phyloP scores from a whole-genome alignment of 805 yeast genomes.

The Saccharomycopsis oosterbeekiorum region DNA sequence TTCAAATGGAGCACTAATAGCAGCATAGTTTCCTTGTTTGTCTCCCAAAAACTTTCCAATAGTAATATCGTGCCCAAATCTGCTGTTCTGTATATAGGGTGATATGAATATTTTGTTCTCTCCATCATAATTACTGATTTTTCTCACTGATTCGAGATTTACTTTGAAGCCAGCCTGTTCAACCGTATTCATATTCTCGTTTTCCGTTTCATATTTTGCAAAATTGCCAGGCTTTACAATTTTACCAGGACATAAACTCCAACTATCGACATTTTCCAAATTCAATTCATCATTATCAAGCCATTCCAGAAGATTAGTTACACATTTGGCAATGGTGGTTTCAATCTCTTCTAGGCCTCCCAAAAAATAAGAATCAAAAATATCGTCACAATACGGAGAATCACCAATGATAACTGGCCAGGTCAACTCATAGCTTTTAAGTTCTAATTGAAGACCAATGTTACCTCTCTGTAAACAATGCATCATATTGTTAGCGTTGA shows the following conservation, averaged over 20 bases:
- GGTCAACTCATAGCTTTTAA: conserved; percentile 8
- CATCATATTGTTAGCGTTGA: conserved; percentile 28
- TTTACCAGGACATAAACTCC: conserved; percentile 25
- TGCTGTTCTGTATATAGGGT: conserved; percentile 21
- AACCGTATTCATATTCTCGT: too few species aligned
- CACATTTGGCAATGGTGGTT: conserved; percentile 23
- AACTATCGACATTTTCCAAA: conserved; percentile 22
- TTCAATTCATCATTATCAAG: conserved; percentile 18
- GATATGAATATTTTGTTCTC: not conserved
- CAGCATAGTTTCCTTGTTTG: conserved; percentile 30
- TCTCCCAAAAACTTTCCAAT: conserved; percentile 33
- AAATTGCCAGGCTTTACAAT: conserved; percentile 7
- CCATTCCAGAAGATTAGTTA: conserved; percentile 25
- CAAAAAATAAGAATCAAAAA: conserved; percentile 26
- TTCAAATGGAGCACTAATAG: conserved; percentile 43
- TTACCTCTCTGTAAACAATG: conserved; percentile 49
- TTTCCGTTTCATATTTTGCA: not conserved
- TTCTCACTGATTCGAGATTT: not conserved
- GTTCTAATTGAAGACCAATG: conserved; percentile 10
- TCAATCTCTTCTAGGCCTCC: conserved; percentile 31
- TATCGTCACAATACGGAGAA: conserved; percentile 27
- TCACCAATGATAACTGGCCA: conserved; percentile 9
- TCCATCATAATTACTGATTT: not conserved
- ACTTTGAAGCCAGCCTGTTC: too few species aligned
- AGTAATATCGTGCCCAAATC: conserved; percentile 39